Evolutionary conservation across 192 early-diverging fungal genomes (phyloP), one percentile per base, ranked within the genome.

Genomic region (Rhizophlyctis rosea): DNA sequence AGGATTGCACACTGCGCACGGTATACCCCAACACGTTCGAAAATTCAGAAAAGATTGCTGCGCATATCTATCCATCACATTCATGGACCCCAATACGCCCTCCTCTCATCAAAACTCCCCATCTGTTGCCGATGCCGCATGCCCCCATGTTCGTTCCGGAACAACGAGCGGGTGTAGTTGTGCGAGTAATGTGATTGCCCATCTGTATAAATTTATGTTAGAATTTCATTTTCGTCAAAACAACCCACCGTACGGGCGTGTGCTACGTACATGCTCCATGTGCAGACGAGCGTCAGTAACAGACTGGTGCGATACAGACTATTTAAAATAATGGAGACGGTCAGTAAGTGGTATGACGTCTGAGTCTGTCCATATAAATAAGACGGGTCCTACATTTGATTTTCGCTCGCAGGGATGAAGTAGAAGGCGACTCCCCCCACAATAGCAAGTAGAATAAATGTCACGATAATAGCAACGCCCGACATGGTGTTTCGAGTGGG

Each of bases 121-220:
- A n/a, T n/a, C n/a, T n/a, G n/a, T n/a, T n/a, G n/a, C n/a, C n/a
- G n/a, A n/a, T n/a, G n/a, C n/a, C n/a, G n/a, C 39, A 44, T 7
- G 57, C 16, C 56, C 65, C 25, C 35, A 59, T 4, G 36, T 50
- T 21, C 88, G 83, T 68, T 82, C 87, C 3, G 92, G 92, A 21
- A 79, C 73, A 47, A 94, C 80, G 32, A 94, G 76, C 24, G 92
- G 92, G 61, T 94, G 80, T 3, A 92, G 71, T 81, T 94, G 92
- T 34, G 90, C 90, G 52, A 94, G 71, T 68, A 92, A 94, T 31
- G 90, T 92, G 58, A 94, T 77, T 0, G 88, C 90, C 92, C 92
- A 94, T 90, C 88, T 92, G 67, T 63, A 59, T 30, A 13, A 63
- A 56, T 7, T 3, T n/a, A 54, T 13, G 49, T 21, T 30, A 11